phyloP scores from a whole-genome alignment of 2,329 filamentous ascomycete genomes.

The Didymellaceae sp. region DNA sequence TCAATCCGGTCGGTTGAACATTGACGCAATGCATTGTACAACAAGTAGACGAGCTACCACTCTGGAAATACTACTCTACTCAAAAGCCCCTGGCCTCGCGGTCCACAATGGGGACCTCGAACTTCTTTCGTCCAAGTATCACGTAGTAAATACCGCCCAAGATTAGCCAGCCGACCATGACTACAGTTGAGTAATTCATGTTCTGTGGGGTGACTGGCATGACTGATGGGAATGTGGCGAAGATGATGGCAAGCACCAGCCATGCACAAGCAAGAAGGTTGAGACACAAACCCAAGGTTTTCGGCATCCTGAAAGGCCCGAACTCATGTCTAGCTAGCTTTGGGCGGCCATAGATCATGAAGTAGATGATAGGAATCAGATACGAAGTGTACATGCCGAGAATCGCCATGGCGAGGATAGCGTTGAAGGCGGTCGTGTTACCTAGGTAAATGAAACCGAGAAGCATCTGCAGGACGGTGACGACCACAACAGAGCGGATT shows the following conservation, averaged over 20 bases:
- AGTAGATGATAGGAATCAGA: slow-evolving; percentile 49
- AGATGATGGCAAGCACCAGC: slow-evolving; percentile 54
- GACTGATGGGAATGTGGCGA: slow-evolving; percentile 54
- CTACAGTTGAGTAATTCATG: slow-evolving; percentile 58
- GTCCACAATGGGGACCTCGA: slow-evolving; percentile 33
- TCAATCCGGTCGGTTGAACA: background rate
- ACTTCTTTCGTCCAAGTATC: slow-evolving; percentile 30
- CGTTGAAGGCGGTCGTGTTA: slow-evolving; percentile 53
- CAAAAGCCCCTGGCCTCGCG: slow-evolving; percentile 21
- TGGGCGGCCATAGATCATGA: slow-evolving; percentile 49
- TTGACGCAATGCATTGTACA: background rate
- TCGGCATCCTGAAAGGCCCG: slow-evolving; percentile 39
- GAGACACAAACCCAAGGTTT: slow-evolving; percentile 39
- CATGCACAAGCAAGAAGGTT: slow-evolving; percentile 55
- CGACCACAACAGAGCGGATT: slow-evolving; percentile 34
- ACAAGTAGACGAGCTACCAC: background rate
- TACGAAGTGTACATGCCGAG: slow-evolving; percentile 55
- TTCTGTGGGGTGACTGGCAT: slow-evolving; percentile 52
- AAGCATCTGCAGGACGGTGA: slow-evolving; percentile 38
- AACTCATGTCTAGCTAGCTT: slow-evolving; percentile 20
- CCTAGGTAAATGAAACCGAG: slow-evolving; percentile 51
- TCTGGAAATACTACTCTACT: background rate
- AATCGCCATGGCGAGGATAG: slow-evolving; percentile 52
- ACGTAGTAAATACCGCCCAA: slow-evolving; percentile 48
- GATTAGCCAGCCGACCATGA: slow-evolving; percentile 51